Evolutionary conservation across 2,329 filamentous ascomycete genomes (phyloP).

Genomic region (Diaporthe caulivora): DNA sequence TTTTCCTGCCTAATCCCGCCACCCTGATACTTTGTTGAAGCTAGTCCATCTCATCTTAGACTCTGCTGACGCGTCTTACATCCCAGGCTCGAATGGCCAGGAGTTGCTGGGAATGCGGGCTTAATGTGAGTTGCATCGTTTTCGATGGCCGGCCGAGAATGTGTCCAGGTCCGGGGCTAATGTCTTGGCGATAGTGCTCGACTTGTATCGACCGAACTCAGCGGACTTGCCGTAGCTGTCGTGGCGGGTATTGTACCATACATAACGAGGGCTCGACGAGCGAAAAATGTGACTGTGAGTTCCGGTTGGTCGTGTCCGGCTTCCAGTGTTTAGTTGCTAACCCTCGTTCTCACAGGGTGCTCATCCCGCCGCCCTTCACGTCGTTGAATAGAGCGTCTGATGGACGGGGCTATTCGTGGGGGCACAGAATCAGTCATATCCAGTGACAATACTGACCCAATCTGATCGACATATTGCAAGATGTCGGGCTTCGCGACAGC

Average conservation of each 20-base stretch:
- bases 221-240: conserved; percentile 78
- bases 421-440: neutral
- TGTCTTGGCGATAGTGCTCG: conserved; percentile 69
- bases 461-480: neutral
- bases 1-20: neutral
- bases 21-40: neutral
- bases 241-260: conserved; percentile 83
- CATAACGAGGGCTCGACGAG: conserved; percentile 84
- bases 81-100: conserved; percentile 68
- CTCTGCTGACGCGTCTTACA: conserved; percentile 26
- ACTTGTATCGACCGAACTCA: conserved; percentile 81
- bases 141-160: neutral
- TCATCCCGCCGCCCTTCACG: conserved; percentile 31
- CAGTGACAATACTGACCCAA: neutral
- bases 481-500: neutral
- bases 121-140: conserved; percentile 70
- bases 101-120: conserved; percentile 89
- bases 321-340: conserved; percentile 1
- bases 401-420: neutral
- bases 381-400: neutral
- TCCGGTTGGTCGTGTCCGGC: neutral
- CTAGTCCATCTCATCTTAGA: conserved; percentile 24
- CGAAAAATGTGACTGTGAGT: conserved; percentile 63
- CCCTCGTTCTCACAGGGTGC: conserved; percentile 29
- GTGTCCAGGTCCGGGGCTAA: conserved; percentile 25